Evolutionary conservation across 345 rosid genomes (phyloP), one percentile per base, ranked within the genome.

Genomic region (Gossypium ekmanianum): DNA sequence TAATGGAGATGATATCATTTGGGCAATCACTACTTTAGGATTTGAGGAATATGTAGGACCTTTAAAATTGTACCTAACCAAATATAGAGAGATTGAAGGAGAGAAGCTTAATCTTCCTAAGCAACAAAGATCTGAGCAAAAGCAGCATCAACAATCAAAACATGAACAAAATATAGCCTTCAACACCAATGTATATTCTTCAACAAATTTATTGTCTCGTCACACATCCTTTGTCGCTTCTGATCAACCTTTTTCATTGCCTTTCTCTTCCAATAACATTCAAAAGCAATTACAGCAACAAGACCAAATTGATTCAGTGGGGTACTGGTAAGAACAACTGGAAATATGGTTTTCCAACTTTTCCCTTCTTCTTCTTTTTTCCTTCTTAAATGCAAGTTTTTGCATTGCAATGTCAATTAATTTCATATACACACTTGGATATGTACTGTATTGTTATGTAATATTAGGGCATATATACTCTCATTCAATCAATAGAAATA

Each of bases 11-110:
- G 91, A 90, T n/a, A 84, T 90, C 71, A 87, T 87, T 14, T 90
- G 95, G 91, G 90, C 95, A 0, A 87, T 87, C 80, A 90, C 90
- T 2, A 88, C 87, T 27, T 84, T 90, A 7, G 95, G 95, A 20
- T 90, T 90, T 8, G 91, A 88, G 76, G 90, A 90, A 47, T 90
- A 88, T 11, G 88, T 88, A 0, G 81, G 77, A 27, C 95, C 90
- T 1, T 77, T 90, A 1, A 88, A 90, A 55, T 55, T 82, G n/a
- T 90, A 90, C 54, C 82, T 87, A 56, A 78, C 55, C 81, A 90
- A 88, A 74, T 88, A 88, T 26, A 79, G 88, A 71, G 90, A 90
- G 3, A 87, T 85, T 6, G 95, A 90, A 43, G 95, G 91, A 14
- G 91, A 88, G 43, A 90, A 87, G 79, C 75, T 86, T 34, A 87